phyloP scores from a whole-genome alignment of 208 protist species.

The Zelonia costaricensis region DNA sequence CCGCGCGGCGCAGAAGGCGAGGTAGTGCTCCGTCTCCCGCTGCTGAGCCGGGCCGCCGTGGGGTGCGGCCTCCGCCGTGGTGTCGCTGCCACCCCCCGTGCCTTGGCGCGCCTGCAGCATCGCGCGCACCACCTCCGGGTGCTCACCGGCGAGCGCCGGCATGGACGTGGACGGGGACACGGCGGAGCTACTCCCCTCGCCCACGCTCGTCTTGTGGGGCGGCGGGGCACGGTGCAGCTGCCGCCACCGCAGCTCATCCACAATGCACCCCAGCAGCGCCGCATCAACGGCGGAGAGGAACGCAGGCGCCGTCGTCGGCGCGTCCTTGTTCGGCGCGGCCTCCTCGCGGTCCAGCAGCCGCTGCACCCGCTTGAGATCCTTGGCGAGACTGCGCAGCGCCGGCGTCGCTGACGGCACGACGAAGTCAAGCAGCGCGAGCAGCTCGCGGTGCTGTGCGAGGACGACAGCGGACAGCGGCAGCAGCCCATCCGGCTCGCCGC shows the following conservation, averaged over 20 bases:
- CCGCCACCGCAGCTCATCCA: slow-evolving; percentile 31
- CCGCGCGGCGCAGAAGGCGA: slow-evolving; percentile 19
- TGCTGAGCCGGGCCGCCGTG: not conserved
- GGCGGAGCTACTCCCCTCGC: not conserved
- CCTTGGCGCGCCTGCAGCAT: not conserved
- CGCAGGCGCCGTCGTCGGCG: not conserved
- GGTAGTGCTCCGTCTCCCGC: slow-evolving; percentile 8
- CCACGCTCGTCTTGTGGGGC: not conserved
- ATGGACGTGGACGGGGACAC: not conserved
- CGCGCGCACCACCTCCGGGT: not conserved
- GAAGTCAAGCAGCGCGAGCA: slow-evolving; percentile 21
- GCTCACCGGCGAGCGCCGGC: not conserved
- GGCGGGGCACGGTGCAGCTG: slow-evolving; percentile 8
- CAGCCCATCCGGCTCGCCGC: not conserved
- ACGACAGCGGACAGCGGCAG: not conserved
- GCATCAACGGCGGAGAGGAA: slow-evolving; percentile 21
- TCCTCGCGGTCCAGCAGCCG: slow-evolving; percentile 20
- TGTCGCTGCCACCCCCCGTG: not conserved
- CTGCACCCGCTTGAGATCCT: slow-evolving; percentile 11
- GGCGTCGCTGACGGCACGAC: slow-evolving; percentile 10
- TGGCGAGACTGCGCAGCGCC: not conserved
- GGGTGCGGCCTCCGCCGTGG: not conserved
- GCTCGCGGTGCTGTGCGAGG: slow-evolving; percentile 21
- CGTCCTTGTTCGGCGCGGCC: not conserved
- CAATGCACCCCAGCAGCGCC: slow-evolving; percentile 22